Evolutionary conservation across 2,329 filamentous ascomycete species (phyloP).

Genomic region (Alternaria sp.): DNA sequence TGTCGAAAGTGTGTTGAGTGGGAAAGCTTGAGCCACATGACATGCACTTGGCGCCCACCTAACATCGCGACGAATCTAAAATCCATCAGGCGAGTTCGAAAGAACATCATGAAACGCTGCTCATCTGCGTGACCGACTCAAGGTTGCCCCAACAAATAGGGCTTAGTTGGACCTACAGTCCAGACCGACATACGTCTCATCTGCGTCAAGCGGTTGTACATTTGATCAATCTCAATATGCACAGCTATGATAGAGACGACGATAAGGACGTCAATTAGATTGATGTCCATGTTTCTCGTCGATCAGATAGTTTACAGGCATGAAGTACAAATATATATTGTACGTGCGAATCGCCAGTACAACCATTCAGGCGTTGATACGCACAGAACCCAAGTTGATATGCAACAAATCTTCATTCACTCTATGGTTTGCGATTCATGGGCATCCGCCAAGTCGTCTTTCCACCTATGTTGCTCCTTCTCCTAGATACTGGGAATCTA

Average conservation of each 20-base stretch:
- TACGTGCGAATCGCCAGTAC: not conserved
- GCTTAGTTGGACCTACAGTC: not conserved
- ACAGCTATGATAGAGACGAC: not conserved
- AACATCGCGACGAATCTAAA: not conserved
- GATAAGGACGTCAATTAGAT: not conserved
- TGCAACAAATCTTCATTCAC: not conserved
- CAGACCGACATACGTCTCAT: not conserved
- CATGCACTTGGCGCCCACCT: not conserved
- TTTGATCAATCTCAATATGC: not conserved
- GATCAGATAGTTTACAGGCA: not conserved
- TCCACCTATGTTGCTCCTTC: not conserved
- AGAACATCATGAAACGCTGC: too few relatives aligned
- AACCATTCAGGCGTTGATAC: not conserved
- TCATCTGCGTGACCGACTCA: too few relatives aligned
- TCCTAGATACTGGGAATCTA: not conserved
- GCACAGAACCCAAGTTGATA: not conserved
- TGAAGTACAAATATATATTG: not conserved
- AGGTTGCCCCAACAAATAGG: not conserved
- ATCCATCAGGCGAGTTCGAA: not conserved
- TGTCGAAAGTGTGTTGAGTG: conserved; percentile 51
- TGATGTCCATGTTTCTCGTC: too few relatives aligned
- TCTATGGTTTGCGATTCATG: not conserved
- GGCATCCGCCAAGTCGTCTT: too few relatives aligned
- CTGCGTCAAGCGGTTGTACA: not conserved
- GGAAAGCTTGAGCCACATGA: conserved; percentile 14